Conservation (phyloP, 1,139 yeast species). For the Magnusiomyces ingens region DNA sequence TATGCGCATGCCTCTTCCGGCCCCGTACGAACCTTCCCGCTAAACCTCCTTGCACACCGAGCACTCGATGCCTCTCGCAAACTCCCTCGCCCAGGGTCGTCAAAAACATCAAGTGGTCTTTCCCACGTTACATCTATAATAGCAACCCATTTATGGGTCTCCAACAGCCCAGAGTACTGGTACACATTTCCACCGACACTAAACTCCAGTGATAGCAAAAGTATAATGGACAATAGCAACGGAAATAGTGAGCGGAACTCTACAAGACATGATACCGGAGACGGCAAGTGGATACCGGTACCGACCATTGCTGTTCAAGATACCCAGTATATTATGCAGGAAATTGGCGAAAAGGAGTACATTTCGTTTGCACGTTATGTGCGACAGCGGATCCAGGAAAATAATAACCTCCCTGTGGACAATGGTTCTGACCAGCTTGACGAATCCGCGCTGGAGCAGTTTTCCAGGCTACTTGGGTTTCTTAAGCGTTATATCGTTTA, state of each 20-base stretch:
- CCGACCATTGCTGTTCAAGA: slow-evolving; percentile 12
- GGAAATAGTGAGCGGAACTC: neutral
- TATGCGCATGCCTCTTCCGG: slow-evolving; percentile 7
- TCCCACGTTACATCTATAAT: slow-evolving; percentile 8
- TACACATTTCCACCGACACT: slow-evolving; percentile 8
- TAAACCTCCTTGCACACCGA: slow-evolving; percentile 7
- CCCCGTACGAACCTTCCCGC: slow-evolving; percentile 3
- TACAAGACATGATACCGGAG: neutral
- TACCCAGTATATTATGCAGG: slow-evolving; percentile 7
- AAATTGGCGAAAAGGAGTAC: neutral
- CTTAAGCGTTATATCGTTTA: slow-evolving; percentile 20
- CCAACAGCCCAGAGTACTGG: slow-evolving; percentile 14
- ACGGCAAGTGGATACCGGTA: slow-evolving; percentile 9
- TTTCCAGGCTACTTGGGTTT: slow-evolving; percentile 9
- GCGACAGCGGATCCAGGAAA: neutral
- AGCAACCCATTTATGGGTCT: slow-evolving; percentile 13
- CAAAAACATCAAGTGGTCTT: neutral
- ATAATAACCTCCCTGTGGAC: neutral
- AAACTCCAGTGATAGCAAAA: neutral
- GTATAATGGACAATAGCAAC: neutral
- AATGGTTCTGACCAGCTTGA: slow-evolving; percentile 1
- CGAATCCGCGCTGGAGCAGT: neutral
- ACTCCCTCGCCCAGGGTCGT: neutral
- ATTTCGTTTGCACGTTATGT: neutral
- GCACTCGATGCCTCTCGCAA: slow-evolving; percentile 10